Base-by-base conservation (phyloP, 2,329 filamentous ascomycete species). In the Cadophora malorum region DNA sequence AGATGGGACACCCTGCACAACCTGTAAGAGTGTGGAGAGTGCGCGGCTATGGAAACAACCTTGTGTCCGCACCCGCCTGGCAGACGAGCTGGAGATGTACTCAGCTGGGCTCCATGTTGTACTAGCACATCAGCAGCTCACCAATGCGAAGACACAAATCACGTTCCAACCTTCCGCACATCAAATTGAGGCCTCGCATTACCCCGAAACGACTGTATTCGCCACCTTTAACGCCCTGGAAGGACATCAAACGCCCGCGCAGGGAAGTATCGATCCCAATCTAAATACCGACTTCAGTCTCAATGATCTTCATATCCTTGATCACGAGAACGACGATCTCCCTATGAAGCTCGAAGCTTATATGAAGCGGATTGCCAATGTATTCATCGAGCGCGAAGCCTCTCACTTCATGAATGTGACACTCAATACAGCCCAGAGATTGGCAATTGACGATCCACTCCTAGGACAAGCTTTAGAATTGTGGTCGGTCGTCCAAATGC, bases 41-140 rank as follows among this genome's bases (percentile, higher is more conserved):
- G 87, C 88, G 0, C 83, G 88, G 9, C 83, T 90, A n/a, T 91
- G 88, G 88, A 85, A 84, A 68, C 85, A 84, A 2, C 86, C 86
- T 10, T 91, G 88, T 74, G 84, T 90, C 28, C 83, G 88, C 58
- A 89, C 87, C 8, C 85, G 86, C 64, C 81, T 90, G 23, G 85
- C 86, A 8, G 86, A 89, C 69, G 84, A 88, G 69, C 81, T 90
- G 28, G 85, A 89, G 64, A 80, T 90, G 14, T 90, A 89, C 74
- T 87, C 87, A 14, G 87, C 88, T 4, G 87, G 87, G 6, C 84
- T 90, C 0, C 87, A 90, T 73, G 84, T 87, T 23, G 87, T 89
- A 1, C 80, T 90, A 63, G 85, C 87, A 0, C 86, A 89, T 73
- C 85, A 85, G 68, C 81, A 86, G 14, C 83, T 89, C 68, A 88